Evolutionary conservation across 192 early-diverging fungal genomes (phyloP).

Genomic region (Rhizoclosmatium sp.): DNA sequence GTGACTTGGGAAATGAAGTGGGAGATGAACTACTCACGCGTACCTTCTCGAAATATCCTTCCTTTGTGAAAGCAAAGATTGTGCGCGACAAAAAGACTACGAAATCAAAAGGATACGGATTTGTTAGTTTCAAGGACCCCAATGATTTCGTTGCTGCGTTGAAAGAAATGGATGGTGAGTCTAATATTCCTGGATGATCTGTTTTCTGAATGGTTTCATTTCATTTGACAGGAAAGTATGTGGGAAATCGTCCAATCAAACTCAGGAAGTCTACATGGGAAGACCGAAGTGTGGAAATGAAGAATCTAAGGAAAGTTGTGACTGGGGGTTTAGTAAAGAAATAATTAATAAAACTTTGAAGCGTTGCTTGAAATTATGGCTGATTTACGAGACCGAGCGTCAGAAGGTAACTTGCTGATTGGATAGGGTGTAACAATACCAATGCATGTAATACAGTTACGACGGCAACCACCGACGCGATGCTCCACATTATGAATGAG

Average conservation of each 20-base stretch:
- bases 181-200: background rate
- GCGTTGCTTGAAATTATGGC: background rate
- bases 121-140: slow-evolving; percentile 89
- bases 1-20: slow-evolving; percentile 94
- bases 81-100: slow-evolving; percentile 83
- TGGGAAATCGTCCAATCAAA: slow-evolving; percentile 94
- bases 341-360: background rate
- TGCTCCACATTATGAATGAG: slow-evolving; percentile 61
- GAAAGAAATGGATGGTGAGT: slow-evolving; percentile 92
- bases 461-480: slow-evolving; percentile 3
- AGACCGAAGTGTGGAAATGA: slow-evolving; percentile 83
- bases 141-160: slow-evolving; percentile 92
- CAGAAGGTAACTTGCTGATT: background rate
- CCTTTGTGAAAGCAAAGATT: slow-evolving; percentile 82
- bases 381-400: background rate
- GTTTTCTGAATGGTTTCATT: background rate
- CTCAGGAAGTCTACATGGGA: slow-evolving; percentile 93
- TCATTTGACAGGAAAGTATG: slow-evolving; percentile 80
- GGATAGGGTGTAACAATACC: background rate
- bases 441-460: slow-evolving; percentile 2
- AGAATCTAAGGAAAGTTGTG: slow-evolving; percentile 46
- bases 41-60: slow-evolving; percentile 86
- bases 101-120: slow-evolving; percentile 94
- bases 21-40: slow-evolving; percentile 81
- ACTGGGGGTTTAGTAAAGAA: slow-evolving; percentile 33